Base-by-base conservation (phyloP, 2,329 filamentous ascomycete species). In the Xylaria sp. region DNA sequence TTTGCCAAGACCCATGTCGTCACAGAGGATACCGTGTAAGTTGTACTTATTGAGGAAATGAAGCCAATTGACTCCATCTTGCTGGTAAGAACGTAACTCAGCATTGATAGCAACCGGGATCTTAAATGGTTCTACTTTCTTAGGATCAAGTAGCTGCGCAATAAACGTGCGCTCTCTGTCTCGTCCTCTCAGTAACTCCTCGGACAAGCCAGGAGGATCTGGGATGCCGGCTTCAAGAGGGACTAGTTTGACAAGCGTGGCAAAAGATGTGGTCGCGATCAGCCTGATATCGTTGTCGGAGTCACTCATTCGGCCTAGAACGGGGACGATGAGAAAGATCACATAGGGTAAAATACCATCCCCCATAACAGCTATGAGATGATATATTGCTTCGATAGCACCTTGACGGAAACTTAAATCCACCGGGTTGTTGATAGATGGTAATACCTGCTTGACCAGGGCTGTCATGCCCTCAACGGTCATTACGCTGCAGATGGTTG, bases 1-100 rank as follows among this genome's bases (percentile, higher is more conserved):
- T 82, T 99, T 99, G 56, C 96, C 96, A 31, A 99, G 91, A 75
- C 96, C 96, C 96, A 99, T 99, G 78, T 99, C 96, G 76, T 99
- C 96, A 77, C 96, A 99, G 66, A 99, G 92, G 79, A 99, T 97
- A 55, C 96, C 96, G 74, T 99, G 96, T 1, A 99, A 88, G 75
- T 99, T 95, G 77, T 98, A 99, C 65, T 94, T 94, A 78, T 99
- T 99, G 72, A 99, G 89, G 82, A 99, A 99, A 63, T 96, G 90
- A 58, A 99, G 88, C 96, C 96, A 99, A 77, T 99, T 99, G 76
- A 99, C 95, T 77, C 96, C 96, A 61, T 99, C 96, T 79, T 99
- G 96, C 79, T 99, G 96, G 77, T 99, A 99, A 0, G 94, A 97
- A 70, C 96, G 92, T 58, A 99, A 87, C 75, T 97, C 93, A 0